Percentiles rank a stretch among this genome's conserved stretches.
These are phyloP conservation scores for Chrysoporthe deuterocubensis DNA, from an alignment of 2,329 filamentous ascomycete genomes.

Conservation along the genomic window DNA sequence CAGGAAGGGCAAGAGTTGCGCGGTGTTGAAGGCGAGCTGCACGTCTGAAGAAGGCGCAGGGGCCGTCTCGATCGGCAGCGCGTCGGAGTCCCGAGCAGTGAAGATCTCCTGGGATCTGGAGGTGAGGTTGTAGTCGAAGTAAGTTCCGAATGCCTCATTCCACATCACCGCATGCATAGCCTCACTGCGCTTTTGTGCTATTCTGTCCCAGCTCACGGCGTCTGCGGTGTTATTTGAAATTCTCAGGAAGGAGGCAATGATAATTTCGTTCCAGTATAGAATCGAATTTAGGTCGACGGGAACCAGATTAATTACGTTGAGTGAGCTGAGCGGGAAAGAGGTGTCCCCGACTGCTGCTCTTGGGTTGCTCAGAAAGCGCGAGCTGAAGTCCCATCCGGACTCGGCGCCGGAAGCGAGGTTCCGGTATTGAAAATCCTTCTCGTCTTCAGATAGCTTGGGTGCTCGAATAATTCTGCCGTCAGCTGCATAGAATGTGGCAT, in stretches of 20 bases:
- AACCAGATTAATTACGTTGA: slow-evolving; percentile 62
- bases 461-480: slow-evolving; percentile 63
- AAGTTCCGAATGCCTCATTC: slow-evolving; percentile 65
- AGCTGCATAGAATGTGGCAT: slow-evolving; percentile 63
- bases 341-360: slow-evolving; percentile 61
- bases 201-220: slow-evolving; percentile 52
- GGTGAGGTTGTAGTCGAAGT: slow-evolving; percentile 73
- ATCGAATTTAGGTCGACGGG: slow-evolving; percentile 72
- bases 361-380: slow-evolving; percentile 62
- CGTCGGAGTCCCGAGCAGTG: slow-evolving; percentile 52
- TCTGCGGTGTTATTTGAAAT: slow-evolving; percentile 49
- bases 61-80: slow-evolving; percentile 45
- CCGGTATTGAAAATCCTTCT: slow-evolving; percentile 59
- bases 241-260: slow-evolving; percentile 59
- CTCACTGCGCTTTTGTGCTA: slow-evolving; percentile 58
- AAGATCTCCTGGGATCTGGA: slow-evolving; percentile 60
- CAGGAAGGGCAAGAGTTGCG: slow-evolving; percentile 73
- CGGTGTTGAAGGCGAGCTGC: slow-evolving; percentile 61
- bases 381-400: slow-evolving; percentile 67
- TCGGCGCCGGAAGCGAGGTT: slow-evolving; percentile 70
- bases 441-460: slow-evolving; percentile 50
- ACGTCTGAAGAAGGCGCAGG: slow-evolving; percentile 54
- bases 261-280: slow-evolving; percentile 66
- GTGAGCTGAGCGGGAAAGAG: slow-evolving; percentile 67
- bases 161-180: slow-evolving; percentile 68